phyloP scores from a whole-genome alignment of 352 stramenopile species.

The Phytophthora brassicae region DNA sequence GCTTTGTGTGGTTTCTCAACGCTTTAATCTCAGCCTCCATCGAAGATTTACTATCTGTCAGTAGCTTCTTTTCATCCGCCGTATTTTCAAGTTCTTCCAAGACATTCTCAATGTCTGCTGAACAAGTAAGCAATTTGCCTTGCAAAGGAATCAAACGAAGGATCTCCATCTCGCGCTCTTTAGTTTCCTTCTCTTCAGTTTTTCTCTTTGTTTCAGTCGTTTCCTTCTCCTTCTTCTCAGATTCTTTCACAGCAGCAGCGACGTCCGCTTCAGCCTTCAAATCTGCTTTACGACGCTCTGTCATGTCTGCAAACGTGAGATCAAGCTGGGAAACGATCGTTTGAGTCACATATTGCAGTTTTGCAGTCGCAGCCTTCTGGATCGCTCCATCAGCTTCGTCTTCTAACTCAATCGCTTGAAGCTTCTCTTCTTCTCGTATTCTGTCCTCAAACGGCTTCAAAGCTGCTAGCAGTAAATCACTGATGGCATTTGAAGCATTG shows the following conservation, averaged over 20 bases:
- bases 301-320: constrained; percentile 42
- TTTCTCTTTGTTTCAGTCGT: constrained; percentile 40
- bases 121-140: constrained; percentile 45
- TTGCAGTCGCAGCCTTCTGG: constrained; percentile 10
- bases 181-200: constrained; percentile 28
- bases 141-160: constrained; percentile 46
- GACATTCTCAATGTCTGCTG: constrained; percentile 46
- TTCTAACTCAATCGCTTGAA: constrained; percentile 19
- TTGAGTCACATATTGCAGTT: constrained; percentile 34
- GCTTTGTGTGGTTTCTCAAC: constrained; percentile 23
- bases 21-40: constrained; percentile 22
- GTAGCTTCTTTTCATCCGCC: constrained; percentile 4
- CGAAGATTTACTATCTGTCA: not conserved
- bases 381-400: constrained; percentile 13
- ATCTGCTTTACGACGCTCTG: constrained; percentile 33
- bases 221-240: constrained; percentile 47
- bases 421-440: constrained; percentile 34
- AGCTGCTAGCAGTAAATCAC: constrained; percentile 44
- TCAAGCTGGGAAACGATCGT: constrained; percentile 52
- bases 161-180: constrained; percentile 45
- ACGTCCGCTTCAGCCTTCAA: constrained; percentile 36
- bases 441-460: constrained; percentile 53
- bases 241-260: constrained; percentile 29
- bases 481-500: constrained; percentile 44
- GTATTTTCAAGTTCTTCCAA: constrained; percentile 39